phyloP scores from a whole-genome alignment of 257 asterid species.

The Solanum appendiculatum region DNA sequence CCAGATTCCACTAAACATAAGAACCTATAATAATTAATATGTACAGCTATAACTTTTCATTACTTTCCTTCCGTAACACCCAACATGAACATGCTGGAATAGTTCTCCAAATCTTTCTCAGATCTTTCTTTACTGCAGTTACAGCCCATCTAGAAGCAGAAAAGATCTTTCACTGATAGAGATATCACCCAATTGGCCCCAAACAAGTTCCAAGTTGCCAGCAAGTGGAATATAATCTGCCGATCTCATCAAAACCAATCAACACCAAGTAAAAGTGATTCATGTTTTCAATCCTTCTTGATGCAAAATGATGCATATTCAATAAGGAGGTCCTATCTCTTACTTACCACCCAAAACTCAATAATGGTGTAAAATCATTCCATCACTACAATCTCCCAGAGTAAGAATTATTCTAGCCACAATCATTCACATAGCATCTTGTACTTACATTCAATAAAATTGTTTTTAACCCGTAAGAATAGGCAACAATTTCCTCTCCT shows the following conservation, averaged over 20 bases:
- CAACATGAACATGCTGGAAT: background rate
- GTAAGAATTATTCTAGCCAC: background rate
- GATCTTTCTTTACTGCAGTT: background rate
- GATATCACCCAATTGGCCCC: background rate
- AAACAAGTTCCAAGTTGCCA: background rate
- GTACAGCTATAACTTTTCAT: background rate
- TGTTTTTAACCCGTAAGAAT: background rate
- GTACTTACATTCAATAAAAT: background rate
- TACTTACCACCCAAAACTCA: background rate
- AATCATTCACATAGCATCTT: background rate
- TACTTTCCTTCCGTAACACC: background rate
- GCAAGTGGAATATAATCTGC: background rate
- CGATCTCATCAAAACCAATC: background rate
- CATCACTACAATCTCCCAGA: background rate
- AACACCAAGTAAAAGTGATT: background rate
- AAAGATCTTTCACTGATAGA: background rate
- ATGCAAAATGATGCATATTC: background rate
- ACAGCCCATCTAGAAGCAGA: background rate
- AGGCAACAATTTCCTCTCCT: background rate
- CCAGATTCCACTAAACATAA: background rate
- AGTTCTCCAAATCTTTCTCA: background rate
- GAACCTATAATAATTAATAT: background rate
- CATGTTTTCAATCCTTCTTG: background rate
- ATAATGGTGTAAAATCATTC: background rate
- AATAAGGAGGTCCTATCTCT: background rate